Evolutionary conservation across 352 stramenopile species (phyloP).

Genomic region (Globisporangium uncinulatum): DNA sequence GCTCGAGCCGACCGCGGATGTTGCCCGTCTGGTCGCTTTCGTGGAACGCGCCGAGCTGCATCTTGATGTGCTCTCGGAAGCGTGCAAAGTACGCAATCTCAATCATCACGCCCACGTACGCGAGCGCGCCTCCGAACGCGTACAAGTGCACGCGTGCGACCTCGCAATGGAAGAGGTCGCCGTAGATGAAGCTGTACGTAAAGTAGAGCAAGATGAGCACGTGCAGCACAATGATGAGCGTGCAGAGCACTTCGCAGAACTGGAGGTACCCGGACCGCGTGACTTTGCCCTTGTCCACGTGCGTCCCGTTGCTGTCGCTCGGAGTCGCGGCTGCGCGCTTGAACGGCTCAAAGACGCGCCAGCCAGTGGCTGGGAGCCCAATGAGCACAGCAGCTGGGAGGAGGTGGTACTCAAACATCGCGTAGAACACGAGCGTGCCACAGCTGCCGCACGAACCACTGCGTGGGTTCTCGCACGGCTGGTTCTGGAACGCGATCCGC

Average conservation of each 20-base stretch:
- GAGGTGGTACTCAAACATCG: conserved; percentile 63
- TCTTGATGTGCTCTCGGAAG: conserved; percentile 83
- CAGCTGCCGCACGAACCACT: conserved; percentile 35
- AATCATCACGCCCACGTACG: conserved; percentile 52
- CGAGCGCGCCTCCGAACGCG: conserved; percentile 34
- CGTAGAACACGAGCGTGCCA: conserved; percentile 56
- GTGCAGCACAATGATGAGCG: conserved; percentile 44
- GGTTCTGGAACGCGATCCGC: conserved; percentile 41
- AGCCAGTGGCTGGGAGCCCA: conserved; percentile 49
- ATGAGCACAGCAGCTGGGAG: conserved; percentile 56
- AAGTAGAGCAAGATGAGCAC: conserved; percentile 62
- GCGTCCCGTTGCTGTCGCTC: too few species aligned
- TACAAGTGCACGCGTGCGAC: conserved; percentile 28
- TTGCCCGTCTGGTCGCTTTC: conserved; percentile 79
- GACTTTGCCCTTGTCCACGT: conserved; percentile 13
- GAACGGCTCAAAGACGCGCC: conserved; percentile 71
- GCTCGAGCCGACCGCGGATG: conserved; percentile 44
- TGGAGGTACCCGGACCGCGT: conserved; percentile 73
- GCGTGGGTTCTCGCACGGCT: conserved; percentile 20
- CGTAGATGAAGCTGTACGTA: conserved; percentile 48
- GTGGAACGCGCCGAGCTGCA: conserved; percentile 81
- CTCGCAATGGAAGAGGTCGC: conserved; percentile 63
- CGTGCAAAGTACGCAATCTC: conserved; percentile 69
- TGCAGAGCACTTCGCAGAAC: conserved; percentile 59
- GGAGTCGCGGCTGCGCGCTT: conserved; percentile 17